Base-by-base conservation (phyloP, 192 early-diverging fungal genomes). In the Rhizoclosmatium globosum region DNA sequence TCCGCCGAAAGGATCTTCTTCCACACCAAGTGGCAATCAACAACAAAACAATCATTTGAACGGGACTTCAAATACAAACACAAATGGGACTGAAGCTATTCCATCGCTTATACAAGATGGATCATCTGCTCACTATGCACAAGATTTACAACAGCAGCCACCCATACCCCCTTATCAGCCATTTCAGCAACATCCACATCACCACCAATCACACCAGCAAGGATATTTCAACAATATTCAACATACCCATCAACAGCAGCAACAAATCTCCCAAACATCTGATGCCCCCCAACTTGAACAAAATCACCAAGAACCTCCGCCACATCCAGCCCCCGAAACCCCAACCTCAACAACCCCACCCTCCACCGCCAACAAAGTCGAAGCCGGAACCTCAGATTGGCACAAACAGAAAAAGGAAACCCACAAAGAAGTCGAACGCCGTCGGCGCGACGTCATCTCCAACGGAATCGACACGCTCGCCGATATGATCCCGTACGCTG, bases 391-490 rank as follows among this genome's bases (percentile, higher is more conserved):
- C 23, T 6, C 7, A 11, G 23, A 64, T 11, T 64, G 62, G 62
- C 7, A 17, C 13, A 64, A 64, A 42, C 9, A 46, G 17, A 72
- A 72, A 43, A 21, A 44, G 17, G 70, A 95, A 60, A 97, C 92
- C 78, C 97, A 98, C 85, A 97, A 97, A 88, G 95, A 97, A 72
- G 96, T 98, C 2, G 97, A 98, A 81, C 89, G 95, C 64, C 87
- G 95, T 41, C 92, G 97, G 75, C 93, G 97, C 60, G 96, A 97
- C 70, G 95, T 92, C 1, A 98, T 98, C 79, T 96, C 95, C 74
- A 90, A 89, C 3, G 95, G 95, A 1, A 96, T 96, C 77, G 92
- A 90, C 65, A 92, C 93, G 59, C 80, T 97, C 41, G 92, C 95
- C n/a, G 89, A 91, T 61, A 72, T 72, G 47, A 11, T 72, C 17